Conservation (phyloP, 2,329 filamentous ascomycete genomes). For the Claviceps pazoutovae region DNA sequence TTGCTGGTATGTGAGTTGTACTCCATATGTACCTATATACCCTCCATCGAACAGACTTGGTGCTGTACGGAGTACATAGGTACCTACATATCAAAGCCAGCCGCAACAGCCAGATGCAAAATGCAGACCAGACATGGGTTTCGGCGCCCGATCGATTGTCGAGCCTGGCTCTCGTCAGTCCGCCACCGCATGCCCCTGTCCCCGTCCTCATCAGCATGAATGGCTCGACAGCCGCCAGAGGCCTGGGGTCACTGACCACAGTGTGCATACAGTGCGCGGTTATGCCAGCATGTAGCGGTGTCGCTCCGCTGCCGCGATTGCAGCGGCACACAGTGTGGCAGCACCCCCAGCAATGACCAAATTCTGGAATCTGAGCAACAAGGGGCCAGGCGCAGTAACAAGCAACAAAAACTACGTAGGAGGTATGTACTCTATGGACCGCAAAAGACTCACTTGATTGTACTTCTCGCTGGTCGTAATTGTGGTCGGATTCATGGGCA, state of each 20-base stretch:
- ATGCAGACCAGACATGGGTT: neutral
- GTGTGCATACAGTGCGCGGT: neutral
- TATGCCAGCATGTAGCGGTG: neutral
- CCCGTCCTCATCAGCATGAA: neutral
- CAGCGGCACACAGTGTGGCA: neutral
- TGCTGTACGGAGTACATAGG: no score
- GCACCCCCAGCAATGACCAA: no score
- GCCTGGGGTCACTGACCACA: neutral
- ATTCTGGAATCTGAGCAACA: no score
- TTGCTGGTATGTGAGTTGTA: no score
- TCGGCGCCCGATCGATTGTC: constrained; percentile 6
- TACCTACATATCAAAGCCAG: neutral
- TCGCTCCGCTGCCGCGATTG: neutral
- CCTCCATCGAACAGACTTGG: neutral
- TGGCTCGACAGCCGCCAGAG: neutral
- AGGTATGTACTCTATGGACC: neutral
- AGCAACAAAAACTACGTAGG: neutral
- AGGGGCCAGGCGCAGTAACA: no score
- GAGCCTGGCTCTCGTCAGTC: neutral
- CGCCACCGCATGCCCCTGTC: no score
- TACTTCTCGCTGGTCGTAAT: no score
- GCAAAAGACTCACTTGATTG: no score
- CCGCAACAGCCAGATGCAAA: neutral
- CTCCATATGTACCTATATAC: neutral
- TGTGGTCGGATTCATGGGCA: no score